These are phyloP conservation scores for Colletotrichum cordylinicola DNA, from an alignment of 2,329 filamentous ascomycete species.

Conservation along the genomic window DNA sequence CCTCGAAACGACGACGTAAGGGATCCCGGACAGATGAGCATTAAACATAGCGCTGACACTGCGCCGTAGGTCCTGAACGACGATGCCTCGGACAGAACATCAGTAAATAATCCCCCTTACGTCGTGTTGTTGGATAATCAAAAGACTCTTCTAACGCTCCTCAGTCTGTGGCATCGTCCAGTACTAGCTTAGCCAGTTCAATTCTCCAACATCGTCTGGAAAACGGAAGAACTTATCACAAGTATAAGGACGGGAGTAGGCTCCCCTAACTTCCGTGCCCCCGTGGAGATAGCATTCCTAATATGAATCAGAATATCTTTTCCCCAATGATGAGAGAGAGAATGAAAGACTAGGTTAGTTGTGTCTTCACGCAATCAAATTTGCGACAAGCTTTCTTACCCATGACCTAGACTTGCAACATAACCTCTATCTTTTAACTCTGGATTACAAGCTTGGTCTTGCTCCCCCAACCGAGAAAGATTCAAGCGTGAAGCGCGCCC, in stretches of 20 bases:
- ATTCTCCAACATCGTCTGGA: background rate
- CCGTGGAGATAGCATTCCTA: background rate
- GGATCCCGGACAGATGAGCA: background rate
- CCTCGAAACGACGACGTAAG: background rate
- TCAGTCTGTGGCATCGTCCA: background rate
- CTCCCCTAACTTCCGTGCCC: background rate
- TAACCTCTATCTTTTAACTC: slow-evolving; percentile 35
- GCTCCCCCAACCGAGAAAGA: slow-evolving; percentile 23
- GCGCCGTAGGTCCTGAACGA: background rate
- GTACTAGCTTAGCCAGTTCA: background rate
- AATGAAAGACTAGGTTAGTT: slow-evolving; percentile 28
- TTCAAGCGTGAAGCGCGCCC: slow-evolving; percentile 24
- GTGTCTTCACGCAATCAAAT: background rate
- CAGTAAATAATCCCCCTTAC: background rate
- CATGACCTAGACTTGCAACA: slow-evolving; percentile 37
- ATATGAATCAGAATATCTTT: slow-evolving; percentile 25
- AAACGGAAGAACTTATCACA: slow-evolving; percentile 14
- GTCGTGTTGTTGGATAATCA: background rate
- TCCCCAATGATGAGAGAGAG: slow-evolving; percentile 30
- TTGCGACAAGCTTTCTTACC: background rate
- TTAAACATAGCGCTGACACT: background rate
- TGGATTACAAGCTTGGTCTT: slow-evolving; percentile 32
- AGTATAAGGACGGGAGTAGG: slow-evolving; percentile 28
- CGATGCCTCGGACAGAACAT: background rate
- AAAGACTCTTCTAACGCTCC: background rate